Percentiles rank a stretch among this genome's conserved stretches.
Conservation (phyloP, 148 eudicot species). For the Fallopia convolvulus region DNA sequence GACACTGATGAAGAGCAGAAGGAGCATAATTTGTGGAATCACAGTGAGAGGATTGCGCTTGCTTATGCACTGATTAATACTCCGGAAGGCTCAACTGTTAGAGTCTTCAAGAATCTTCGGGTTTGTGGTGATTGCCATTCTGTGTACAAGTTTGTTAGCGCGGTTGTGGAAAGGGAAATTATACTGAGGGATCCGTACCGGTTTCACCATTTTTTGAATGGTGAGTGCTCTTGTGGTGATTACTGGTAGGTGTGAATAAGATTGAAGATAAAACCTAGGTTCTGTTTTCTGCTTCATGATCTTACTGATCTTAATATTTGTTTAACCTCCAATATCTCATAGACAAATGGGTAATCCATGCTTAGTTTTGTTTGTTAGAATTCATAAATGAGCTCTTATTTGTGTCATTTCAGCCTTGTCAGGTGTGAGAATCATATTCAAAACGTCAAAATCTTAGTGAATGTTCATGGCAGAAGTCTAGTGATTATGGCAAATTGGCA, state of each 20-base stretch:
- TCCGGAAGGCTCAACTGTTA: constrained; percentile 34
- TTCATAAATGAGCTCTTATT: background rate
- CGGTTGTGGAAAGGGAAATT: constrained; percentile 34
- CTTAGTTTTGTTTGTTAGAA: background rate
- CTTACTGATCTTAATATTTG: background rate
- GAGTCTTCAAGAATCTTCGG: constrained; percentile 68
- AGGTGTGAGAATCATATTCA: background rate
- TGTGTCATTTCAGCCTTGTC: background rate
- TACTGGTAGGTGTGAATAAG: constrained; percentile 36
- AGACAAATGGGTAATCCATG: background rate
- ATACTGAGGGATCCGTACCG: constrained; percentile 54
- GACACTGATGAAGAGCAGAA: constrained; percentile 81
- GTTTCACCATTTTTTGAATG: constrained; percentile 56
- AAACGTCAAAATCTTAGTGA: background rate
- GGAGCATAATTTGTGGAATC: constrained; percentile 57
- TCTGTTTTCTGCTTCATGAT: background rate
- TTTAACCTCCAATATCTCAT: background rate
- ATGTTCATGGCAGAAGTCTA: background rate
- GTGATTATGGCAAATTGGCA: too few relatives aligned
- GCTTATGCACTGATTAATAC: constrained; percentile 55
- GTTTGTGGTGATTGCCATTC: constrained; percentile 76
- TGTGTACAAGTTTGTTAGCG: constrained; percentile 56
- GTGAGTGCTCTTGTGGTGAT: constrained; percentile 70
- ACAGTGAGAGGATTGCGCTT: constrained; percentile 69
- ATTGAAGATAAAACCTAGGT: background rate